phyloP scores from a whole-genome alignment of 352 stramenopile species.

The Pythium guiyangense region DNA sequence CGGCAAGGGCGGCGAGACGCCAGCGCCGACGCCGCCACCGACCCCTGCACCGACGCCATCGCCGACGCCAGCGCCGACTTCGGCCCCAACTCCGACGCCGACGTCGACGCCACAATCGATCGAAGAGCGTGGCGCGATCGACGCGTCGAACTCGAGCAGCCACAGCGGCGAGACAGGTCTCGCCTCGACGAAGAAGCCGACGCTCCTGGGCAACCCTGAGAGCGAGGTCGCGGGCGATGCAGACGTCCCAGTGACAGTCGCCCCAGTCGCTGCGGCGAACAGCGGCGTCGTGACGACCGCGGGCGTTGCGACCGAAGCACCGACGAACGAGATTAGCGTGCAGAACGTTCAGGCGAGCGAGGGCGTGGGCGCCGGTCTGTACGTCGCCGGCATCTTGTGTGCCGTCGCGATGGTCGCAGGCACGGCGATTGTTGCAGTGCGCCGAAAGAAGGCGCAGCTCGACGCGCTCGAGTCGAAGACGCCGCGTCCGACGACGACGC shows the following conservation, averaged over 20 bases:
- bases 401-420: slow-evolving; percentile 43
- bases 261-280: slow-evolving; percentile 1
- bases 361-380: slow-evolving; percentile 4
- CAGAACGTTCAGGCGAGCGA: slow-evolving; percentile 27
- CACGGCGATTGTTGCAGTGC: slow-evolving; percentile 48
- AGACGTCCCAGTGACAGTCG: neutral
- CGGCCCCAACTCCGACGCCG: slow-evolving; percentile 26
- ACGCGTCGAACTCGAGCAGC: slow-evolving; percentile 15
- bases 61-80: slow-evolving; percentile 22
- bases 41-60: slow-evolving; percentile 28
- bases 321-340: slow-evolving; percentile 27
- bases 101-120: slow-evolving; percentile 15
- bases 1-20: no score
- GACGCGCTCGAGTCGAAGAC: slow-evolving; percentile 65
- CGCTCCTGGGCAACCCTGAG: slow-evolving; percentile 4
- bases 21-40: slow-evolving; percentile 33
- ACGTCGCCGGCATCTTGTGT: slow-evolving; percentile 27
- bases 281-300: slow-evolving; percentile 6
- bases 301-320: slow-evolving; percentile 20
- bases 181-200: neutral
- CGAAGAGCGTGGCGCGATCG: slow-evolving; percentile 10
- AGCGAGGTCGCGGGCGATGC: slow-evolving; percentile 13
- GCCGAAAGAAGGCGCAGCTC: slow-evolving; percentile 61
- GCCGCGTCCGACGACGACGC: slow-evolving; percentile 19
- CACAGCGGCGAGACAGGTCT: slow-evolving; percentile 10